phyloP scores from a whole-genome alignment of 805 yeast genomes.

The Wickerhamomyces subpelliculosus region DNA sequence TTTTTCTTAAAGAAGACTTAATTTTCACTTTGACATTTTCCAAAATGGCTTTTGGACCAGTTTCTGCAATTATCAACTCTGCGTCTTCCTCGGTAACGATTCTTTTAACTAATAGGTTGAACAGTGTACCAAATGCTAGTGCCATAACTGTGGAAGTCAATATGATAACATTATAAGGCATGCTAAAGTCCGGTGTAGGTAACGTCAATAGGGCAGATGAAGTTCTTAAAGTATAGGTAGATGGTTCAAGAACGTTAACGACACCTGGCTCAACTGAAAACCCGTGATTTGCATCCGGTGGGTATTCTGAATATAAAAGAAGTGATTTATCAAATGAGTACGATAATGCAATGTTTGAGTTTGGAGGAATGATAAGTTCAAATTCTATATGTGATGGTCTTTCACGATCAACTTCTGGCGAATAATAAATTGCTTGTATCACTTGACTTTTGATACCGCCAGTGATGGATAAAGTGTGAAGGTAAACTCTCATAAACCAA shows the following conservation, averaged over 20 bases:
- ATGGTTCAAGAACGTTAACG: constrained; percentile 44
- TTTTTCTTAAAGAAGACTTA: not conserved
- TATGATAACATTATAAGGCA: constrained; percentile 97
- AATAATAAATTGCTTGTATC: constrained; percentile 50
- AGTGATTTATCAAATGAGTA: constrained; percentile 85
- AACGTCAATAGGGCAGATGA: constrained; percentile 79
- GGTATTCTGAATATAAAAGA: constrained; percentile 81
- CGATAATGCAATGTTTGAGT: constrained; percentile 50
- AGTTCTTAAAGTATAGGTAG: constrained; percentile 56
- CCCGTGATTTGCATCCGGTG: constrained; percentile 99
- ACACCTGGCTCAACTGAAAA: constrained; percentile 92
- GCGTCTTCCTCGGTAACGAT: constrained; percentile 68
- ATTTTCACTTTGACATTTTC: not conserved
- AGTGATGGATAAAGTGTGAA: constrained; percentile 51
- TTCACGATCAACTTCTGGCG: constrained; percentile 72
- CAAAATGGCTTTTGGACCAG: constrained; percentile 10
- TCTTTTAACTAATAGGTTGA: constrained; percentile 68
- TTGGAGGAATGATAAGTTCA: constrained; percentile 55
- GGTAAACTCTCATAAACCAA: constrained; percentile 83
- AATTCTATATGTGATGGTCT: constrained; percentile 84
- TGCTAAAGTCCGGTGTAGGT: constrained; percentile 96
- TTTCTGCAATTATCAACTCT: constrained; percentile 12
- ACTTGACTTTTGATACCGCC: constrained; percentile 27
- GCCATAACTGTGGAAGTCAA: constrained; percentile 92
- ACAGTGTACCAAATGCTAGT: constrained; percentile 79